Conservation (phyloP, 108 stramenopile genomes). For the Hondaea fermentalgiana region DNA sequence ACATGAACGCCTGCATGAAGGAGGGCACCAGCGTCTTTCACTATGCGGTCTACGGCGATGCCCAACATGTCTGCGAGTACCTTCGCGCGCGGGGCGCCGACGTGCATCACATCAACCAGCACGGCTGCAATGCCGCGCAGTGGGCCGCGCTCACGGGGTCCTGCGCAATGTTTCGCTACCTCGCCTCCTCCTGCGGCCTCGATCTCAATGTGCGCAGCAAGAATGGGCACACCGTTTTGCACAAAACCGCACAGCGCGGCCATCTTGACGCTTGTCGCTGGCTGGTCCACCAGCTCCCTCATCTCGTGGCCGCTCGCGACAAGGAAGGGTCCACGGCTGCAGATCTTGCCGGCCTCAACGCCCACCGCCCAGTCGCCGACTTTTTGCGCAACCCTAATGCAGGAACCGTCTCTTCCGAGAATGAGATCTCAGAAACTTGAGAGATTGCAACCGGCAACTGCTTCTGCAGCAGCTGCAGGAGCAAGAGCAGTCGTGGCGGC, state of each 20-base stretch:
- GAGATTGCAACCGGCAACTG: too few relatives aligned
- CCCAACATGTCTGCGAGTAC: not conserved
- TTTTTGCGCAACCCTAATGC: not conserved
- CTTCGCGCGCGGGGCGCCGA: not conserved
- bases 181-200: not conserved
- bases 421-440: too few relatives aligned
- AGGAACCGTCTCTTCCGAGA: too few relatives aligned
- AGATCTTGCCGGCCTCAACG: not conserved
- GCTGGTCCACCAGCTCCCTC: not conserved
- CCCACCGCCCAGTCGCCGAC: not conserved
- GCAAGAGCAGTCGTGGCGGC: too few relatives aligned
- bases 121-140: not conserved
- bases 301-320: not conserved
- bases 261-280: not conserved
- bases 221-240: not conserved
- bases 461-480: too few relatives aligned
- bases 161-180: not conserved
- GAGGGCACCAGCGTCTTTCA: not conserved
- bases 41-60: not conserved
- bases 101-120: not conserved
- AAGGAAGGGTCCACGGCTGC: not conserved
- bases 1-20: not conserved
- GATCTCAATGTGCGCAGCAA: not conserved
- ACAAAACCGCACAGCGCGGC: not conserved
- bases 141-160: not conserved